Evolutionary conservation across 805 yeast species (phyloP), one percentile per base, ranked within the genome.

Genomic region (Soucietia sequanensis): DNA sequence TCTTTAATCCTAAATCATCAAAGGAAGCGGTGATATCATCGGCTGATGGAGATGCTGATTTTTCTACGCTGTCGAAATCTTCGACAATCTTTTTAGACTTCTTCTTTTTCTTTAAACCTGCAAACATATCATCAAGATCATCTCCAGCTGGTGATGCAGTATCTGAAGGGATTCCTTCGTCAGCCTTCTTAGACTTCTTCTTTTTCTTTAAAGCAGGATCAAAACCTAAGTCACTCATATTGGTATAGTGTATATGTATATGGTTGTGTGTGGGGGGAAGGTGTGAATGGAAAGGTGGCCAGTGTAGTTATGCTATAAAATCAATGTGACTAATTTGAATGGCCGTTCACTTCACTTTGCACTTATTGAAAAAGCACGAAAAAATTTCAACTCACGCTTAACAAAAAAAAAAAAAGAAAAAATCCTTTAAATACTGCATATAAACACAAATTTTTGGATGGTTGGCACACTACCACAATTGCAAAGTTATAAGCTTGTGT

Each of bases 171-270:
- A 67, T 36, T 48, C 41, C 65, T 55, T 76, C 72, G 60, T 72
- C 55, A 58, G 54, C 38, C 65, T 62, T 63, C 47, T 62, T 70
- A 28, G 58, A 42, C 79, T 83, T 82, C 86, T 84, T 84, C 75
- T 84, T 84, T 70, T 84, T 84, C 66, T 81, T 81, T 58, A 82
- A 68, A 27, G 80, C 62, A 37, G 88, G 86, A 60, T 84, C 93
- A 58, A 84, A 81, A 40, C 87, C 90, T 50, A 76, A 65, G 33
- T 59, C 80, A 48, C 68, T 59, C 74, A 68, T 68, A 21, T 21
- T 21, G 23, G 23, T 21, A 21, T n/a, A n/a, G n/a, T n/a, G n/a
- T n/a, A n/a, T n/a, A n/a, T n/a, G n/a, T n/a, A n/a, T n/a, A n/a
- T n/a, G n/a, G n/a, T n/a, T n/a, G n/a, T n/a, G n/a, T n/a, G n/a